These are phyloP conservation scores for Trypanosoma lewisi DNA, from an alignment of 208 protist genomes.

Conservation along the genomic window DNA sequence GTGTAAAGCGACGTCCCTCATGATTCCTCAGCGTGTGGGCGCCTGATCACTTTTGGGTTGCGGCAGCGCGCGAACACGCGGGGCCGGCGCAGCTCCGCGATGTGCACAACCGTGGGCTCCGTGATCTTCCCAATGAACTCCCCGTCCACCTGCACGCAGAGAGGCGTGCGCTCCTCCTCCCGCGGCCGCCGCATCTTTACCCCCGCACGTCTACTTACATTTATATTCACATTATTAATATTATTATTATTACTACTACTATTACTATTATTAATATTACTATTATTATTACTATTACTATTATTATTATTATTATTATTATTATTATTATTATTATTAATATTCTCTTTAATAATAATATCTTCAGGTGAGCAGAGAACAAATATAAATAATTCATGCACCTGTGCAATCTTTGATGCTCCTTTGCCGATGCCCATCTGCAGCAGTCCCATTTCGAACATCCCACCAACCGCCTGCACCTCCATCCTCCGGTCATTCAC, in stretches of 20 bases:
- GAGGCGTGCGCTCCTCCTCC: constrained; percentile 13
- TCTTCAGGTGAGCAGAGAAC: constrained; percentile 76
- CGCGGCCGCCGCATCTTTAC: background rate
- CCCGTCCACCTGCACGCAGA: constrained; percentile 77
- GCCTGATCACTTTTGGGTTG: constrained; percentile 47
- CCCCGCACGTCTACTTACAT: background rate
- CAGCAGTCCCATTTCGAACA: constrained; percentile 61
- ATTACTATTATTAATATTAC: no score
- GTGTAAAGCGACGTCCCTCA: background rate
- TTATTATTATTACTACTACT: no score
- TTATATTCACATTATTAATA: no score
- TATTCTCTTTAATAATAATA: constrained; percentile 25
- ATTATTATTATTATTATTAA: constrained; percentile 2
- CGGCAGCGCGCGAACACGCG: constrained; percentile 57
- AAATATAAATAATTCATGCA: constrained; percentile 67
- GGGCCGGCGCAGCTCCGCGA: constrained; percentile 26
- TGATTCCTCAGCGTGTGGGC: background rate
- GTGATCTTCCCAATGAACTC: constrained; percentile 58
- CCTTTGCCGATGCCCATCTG: constrained; percentile 41
- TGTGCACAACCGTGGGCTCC: constrained; percentile 59
- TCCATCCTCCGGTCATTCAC: constrained; percentile 82
- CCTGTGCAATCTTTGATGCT: constrained; percentile 61
- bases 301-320: constrained; percentile 3
- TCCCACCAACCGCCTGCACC: constrained; percentile 72
- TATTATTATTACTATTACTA: no score